Conservation (phyloP, 225 moss, liverwort and hornwort genomes). For the Antitrichia curtipendula region DNA sequence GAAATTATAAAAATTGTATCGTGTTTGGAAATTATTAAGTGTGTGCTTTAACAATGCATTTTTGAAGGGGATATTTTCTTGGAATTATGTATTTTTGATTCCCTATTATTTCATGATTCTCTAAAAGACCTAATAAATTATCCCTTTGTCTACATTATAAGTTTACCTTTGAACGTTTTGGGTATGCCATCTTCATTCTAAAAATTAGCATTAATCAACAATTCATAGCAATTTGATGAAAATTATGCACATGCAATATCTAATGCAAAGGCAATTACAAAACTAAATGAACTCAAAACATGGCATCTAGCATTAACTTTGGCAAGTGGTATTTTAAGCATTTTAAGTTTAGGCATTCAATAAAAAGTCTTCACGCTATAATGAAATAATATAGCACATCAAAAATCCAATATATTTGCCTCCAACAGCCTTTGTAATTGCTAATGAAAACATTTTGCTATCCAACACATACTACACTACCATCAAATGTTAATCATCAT, state of each 20-base stretch:
- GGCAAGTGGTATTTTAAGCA: no score
- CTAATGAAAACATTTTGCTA: background rate
- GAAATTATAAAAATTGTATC: background rate
- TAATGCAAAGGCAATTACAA: no score
- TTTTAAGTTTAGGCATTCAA: background rate
- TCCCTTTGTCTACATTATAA: background rate
- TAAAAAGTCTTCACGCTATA: background rate
- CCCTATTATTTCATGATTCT: background rate
- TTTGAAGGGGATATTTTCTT: no score
- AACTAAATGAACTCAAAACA: no score
- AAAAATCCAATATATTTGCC: background rate
- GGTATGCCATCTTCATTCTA: background rate
- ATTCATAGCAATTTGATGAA: rapidly evolving
- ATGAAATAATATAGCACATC: background rate
- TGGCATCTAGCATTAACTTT: no score
- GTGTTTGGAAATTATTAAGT: background rate
- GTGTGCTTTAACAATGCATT: rapidly evolving
- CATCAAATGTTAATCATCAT: background rate
- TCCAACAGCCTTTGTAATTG: background rate
- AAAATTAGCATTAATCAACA: background rate
- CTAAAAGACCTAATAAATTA: background rate
- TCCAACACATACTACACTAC: background rate
- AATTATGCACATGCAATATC: background rate
- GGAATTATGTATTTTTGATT: background rate
- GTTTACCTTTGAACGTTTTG: background rate